phyloP scores from a whole-genome alignment of 2,329 filamentous ascomycete genomes.

The Leptographium galeiforme region DNA sequence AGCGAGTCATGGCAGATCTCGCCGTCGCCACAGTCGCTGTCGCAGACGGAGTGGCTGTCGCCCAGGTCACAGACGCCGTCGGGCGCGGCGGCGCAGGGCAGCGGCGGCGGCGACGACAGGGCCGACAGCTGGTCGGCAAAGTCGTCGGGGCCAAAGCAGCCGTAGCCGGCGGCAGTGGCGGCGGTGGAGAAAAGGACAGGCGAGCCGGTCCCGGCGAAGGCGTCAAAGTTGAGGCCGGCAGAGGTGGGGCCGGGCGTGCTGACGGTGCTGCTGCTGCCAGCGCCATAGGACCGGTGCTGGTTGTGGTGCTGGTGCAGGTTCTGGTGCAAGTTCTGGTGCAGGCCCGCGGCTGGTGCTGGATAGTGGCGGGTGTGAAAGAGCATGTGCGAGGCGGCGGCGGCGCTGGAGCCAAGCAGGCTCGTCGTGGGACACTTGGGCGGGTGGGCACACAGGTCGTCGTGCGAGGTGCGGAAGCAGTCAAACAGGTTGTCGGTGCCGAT shows the following conservation, averaged over 20 bases:
- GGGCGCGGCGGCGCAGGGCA: background rate
- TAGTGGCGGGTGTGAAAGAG: slow-evolving; percentile 11
- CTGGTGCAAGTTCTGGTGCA: background rate
- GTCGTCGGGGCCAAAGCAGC: slow-evolving; percentile 1
- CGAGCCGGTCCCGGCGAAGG: background rate
- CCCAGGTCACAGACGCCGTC: background rate
- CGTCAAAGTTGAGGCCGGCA: background rate
- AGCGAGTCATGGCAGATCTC: slow-evolving; percentile 10
- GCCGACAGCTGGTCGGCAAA: slow-evolving; percentile 8
- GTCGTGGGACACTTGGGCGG: slow-evolving; percentile 9
- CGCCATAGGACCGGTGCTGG: too few species aligned
- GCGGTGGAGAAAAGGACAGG: background rate
- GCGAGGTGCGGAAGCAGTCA: slow-evolving; percentile 8
- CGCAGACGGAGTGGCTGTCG: slow-evolving; percentile 9
- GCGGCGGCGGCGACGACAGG: slow-evolving; percentile 5
- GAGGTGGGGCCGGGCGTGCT: background rate
- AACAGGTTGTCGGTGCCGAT: slow-evolving; percentile 4
- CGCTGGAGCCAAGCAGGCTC: background rate
- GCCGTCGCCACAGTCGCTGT: slow-evolving; percentile 11
- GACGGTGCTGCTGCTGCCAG: too few species aligned
- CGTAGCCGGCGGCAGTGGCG: background rate
- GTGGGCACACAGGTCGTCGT: slow-evolving; percentile 11
- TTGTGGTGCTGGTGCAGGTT: too few species aligned
- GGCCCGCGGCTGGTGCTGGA: background rate
- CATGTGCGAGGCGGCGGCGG: slow-evolving; percentile 5